Evolutionary conservation across 1,284 basidiomycete genomes (phyloP), one percentile per base, ranked within the genome.

Genomic region (Ceratobasidium theobromae): DNA sequence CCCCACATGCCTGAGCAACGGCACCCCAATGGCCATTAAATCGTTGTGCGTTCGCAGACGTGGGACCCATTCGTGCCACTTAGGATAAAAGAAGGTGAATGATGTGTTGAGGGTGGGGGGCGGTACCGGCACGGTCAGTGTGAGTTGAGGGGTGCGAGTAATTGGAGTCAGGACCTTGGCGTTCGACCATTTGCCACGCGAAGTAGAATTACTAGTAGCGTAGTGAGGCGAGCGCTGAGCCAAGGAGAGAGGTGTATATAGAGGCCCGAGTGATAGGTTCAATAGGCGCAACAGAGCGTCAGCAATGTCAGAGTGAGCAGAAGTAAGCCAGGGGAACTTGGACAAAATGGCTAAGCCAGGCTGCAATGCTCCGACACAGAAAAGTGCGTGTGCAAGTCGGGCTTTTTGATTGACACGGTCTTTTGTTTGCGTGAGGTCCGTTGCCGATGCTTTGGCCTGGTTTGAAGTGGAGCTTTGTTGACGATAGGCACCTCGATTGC

Each of bases 1-100:
- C 0, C 89, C 86, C 65, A 93, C 79, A 71, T 92, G 89, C 57
- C 80, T 81, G 79, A 95, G 81, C 62, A 93, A 77, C 16, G 89
- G 89, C 69, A 91, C 88, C 38, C 89, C 78, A 28, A 93, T 82
- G 72, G 88, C 81, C 65, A 83, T 79, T 27, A 95, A 75, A 71
- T 95, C 91, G 49, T 88, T 85, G 55, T 85, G 73, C 0, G 80
- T 79, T 1, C 79, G 77, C 73, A 88, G 89, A 27, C 84, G 72
- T 12, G 91, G 91, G 35, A 94, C 77, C 43, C 83, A 80, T 53
- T 89, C 84, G 14, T 76, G 75, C 95, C 95, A 97, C 54, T 85
- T 79, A 1, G 92, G 86, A 76, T 88, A 96, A 81, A 97, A 98
- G 80, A 93, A 98, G 8, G 91, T 84, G 72, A 90, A 95, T 49